Evolutionary conservation across 2,329 filamentous ascomycete genomes (phyloP), one percentile per base, ranked within the genome.

Genomic region (Biscogniauxia marginata): DNA sequence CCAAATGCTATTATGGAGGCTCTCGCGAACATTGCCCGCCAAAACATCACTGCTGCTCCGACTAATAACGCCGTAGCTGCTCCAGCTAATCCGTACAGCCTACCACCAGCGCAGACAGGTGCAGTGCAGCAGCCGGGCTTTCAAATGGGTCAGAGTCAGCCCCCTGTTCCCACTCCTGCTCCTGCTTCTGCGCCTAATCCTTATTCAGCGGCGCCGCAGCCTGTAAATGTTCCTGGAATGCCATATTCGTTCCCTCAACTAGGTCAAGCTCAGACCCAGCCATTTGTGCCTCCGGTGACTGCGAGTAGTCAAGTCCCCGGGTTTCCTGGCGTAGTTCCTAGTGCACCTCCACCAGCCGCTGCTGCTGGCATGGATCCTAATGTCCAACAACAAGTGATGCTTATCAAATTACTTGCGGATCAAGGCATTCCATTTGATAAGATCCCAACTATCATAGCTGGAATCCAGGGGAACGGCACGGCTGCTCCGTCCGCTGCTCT

Each of bases 351-450:
- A 11, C 65, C 72, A 47, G 67, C 73, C 47, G 58, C 70, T 23
- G 70, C 69, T 49, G 65, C 71, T 58, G 74, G 70, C 55, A 68
- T 81, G 70, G 79, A 82, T 62, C 75, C 75, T 59, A 84, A 82
- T 60, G 77, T 89, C 55, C 85, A 90, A 63, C 83, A 89, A 70
- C 89, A 92, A 68, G 78, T 93, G 54, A 78, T 88, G 71, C 75
- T 95, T 61, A 83, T 96, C 65, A 89, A 92, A 73, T 81, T 89
- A 9, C 80, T 96, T 54, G 82, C 87, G 56, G 85, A 88, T 30
- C 88, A 91, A 71, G 90, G 90, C 49, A 79, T 95, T 22, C 83
- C 89, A 2, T 81, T 89, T 72, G 91, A 95, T 59, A 88, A 93
- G 73, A 91, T 91, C 74, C 85, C 81, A 7, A 74, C 75, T 51